A percentile compares a stretch with the other conserved stretches of the same genome.
These are phyloP conservation scores for Diutina pseudorugosa DNA, from an alignment of 1,139 yeast genomes.

Conservation along the genomic window DNA sequence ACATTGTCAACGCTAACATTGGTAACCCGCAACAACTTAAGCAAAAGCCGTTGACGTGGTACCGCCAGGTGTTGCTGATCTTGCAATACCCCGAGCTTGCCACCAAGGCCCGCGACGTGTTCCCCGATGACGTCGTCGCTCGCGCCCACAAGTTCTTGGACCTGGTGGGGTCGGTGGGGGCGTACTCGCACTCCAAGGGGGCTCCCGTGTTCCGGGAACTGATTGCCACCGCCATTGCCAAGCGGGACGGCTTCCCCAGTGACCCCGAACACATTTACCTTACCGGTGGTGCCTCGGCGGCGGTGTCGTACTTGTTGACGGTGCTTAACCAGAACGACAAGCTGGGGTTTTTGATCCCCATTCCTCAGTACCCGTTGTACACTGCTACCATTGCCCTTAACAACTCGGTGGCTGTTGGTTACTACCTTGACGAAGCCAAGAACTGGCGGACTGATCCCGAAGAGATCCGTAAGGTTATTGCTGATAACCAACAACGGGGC, in stretches of 20 bases:
- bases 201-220: conserved; percentile 56
- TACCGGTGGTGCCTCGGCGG: conserved; percentile 90
- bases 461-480: conserved; percentile 48
- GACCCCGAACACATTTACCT: conserved; percentile 64
- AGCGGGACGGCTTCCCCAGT: conserved; percentile 51
- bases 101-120: conserved; percentile 18
- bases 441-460: conserved; percentile 76
- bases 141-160: conserved; percentile 54
- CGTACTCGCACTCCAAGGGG: conserved; percentile 92
- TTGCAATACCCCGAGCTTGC: conserved; percentile 75
- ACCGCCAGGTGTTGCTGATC: conserved; percentile 77
- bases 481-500: conserved; percentile 39
- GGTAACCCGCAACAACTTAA: conserved; percentile 97
- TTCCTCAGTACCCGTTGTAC: conserved; percentile 94
- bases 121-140: conserved; percentile 58
- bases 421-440: conserved; percentile 65
- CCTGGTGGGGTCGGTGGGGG: conserved; percentile 77
- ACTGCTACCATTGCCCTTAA: conserved; percentile 84
- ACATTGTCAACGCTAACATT: conserved; percentile 80
- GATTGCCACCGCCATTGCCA: conserved; percentile 67
- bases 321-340: conserved; percentile 53
- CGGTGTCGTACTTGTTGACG: conserved; percentile 66
- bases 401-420: conserved; percentile 77
- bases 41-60: conserved; percentile 90
- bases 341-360: conserved; percentile 85